Conservation (phyloP, 768 basidiomycete genomes). For the Trametes sanguinea region DNA sequence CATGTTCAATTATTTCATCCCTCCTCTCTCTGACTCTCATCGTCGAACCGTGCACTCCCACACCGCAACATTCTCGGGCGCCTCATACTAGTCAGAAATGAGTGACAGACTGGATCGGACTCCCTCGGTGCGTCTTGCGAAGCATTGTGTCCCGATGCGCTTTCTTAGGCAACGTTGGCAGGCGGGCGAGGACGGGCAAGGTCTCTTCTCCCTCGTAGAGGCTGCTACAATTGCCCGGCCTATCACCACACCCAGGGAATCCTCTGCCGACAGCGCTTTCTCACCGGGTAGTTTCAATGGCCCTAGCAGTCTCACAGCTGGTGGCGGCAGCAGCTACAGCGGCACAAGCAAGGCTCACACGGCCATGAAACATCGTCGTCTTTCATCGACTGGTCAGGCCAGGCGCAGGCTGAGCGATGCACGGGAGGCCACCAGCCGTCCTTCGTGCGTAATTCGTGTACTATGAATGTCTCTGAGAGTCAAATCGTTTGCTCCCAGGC, state of each 20-base stretch:
- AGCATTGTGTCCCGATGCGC: not conserved
- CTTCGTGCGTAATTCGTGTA: slow-evolving; percentile 55
- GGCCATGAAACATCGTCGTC: slow-evolving; percentile 59
- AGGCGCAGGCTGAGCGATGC: slow-evolving; percentile 78
- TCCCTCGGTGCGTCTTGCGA: slow-evolving; percentile 8
- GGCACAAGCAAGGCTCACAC: slow-evolving; percentile 31
- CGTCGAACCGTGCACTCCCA: not conserved
- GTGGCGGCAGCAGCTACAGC: slow-evolving; percentile 29
- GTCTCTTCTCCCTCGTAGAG: slow-evolving; percentile 23
- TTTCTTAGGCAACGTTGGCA: not conserved
- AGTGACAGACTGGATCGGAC: slow-evolving; percentile 15
- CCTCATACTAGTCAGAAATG: slow-evolving; percentile 8
- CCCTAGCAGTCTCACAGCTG: slow-evolving; percentile 29
- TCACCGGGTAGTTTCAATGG: slow-evolving; percentile 26
- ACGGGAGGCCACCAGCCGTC: slow-evolving; percentile 72
- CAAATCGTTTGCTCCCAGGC: slow-evolving; percentile 30
- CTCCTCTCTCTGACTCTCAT: not conserved
- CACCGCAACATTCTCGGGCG: slow-evolving; percentile 7
- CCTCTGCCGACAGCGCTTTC: slow-evolving; percentile 10
- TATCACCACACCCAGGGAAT: slow-evolving; percentile 9
- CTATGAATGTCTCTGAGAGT: slow-evolving; percentile 1
- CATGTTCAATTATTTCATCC: slow-evolving; percentile 12
- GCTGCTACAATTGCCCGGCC: slow-evolving; percentile 19
- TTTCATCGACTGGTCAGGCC: slow-evolving; percentile 70
- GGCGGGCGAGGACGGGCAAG: slow-evolving; percentile 5